These are phyloP conservation scores for Echinochloa phyllopogon DNA, from an alignment of 176 grass and related monocot genomes.

Conservation along the genomic window DNA sequence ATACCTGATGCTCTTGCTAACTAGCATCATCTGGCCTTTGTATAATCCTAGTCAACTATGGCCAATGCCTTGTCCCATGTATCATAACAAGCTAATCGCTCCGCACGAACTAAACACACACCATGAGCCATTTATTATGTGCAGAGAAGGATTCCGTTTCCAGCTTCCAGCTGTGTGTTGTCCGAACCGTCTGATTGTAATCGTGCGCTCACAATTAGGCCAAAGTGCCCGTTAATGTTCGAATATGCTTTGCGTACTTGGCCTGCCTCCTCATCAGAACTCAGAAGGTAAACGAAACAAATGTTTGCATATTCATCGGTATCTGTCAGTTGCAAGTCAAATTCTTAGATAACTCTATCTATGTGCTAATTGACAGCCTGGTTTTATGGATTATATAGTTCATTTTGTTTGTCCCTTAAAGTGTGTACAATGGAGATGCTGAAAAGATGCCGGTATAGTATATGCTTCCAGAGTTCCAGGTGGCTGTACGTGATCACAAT, in stretches of 20 bases:
- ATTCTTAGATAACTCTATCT: neutral
- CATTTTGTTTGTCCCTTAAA: neutral
- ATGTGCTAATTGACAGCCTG: neutral
- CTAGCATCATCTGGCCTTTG: neutral
- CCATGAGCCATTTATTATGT: neutral
- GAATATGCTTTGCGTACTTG: slow-evolving; percentile 20
- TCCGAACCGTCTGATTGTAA: neutral
- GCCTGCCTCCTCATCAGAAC: neutral
- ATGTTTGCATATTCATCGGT: neutral
- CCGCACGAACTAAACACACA: neutral
- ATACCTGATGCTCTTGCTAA: slow-evolving; percentile 22
- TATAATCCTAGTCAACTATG: slow-evolving; percentile 40
- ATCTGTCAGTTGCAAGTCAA: neutral
- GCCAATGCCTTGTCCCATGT: slow-evolving; percentile 20
- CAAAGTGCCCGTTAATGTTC: neutral
- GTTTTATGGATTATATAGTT: neutral
- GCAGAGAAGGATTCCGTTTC: neutral
- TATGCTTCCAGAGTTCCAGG: neutral
- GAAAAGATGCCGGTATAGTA: neutral
- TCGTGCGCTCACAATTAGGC: neutral
- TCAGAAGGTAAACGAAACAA: neutral
- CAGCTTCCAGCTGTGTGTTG: neutral
- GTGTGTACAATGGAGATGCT: neutral
- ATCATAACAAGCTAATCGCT: neutral
- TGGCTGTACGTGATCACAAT: neutral